A percentile compares a stretch with the other conserved stretches of the same genome.
phyloP scores from a whole-genome alignment of 129 eudicot genomes.

The Solidago caesia region DNA sequence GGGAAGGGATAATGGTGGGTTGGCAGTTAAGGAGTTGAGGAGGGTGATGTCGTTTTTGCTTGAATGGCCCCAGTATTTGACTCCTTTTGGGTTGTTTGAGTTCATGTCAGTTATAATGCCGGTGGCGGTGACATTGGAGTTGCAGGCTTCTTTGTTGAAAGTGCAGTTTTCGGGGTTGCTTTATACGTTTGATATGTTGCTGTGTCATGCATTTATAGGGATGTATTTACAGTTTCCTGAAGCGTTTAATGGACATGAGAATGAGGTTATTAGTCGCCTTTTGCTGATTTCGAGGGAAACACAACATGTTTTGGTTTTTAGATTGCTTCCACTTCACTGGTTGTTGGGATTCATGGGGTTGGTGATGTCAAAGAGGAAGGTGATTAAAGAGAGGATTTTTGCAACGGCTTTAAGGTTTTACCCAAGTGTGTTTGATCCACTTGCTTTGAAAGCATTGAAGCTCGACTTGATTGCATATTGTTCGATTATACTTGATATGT shows the following conservation, averaged over 20 bases:
- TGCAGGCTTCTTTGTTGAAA: constrained; percentile 83
- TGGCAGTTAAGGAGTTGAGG: constrained; percentile 68
- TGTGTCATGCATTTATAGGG: constrained; percentile 67
- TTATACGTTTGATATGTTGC: constrained; percentile 63
- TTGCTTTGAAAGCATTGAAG: constrained; percentile 80
- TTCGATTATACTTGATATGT: constrained; percentile 45
- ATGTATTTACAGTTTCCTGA: constrained; percentile 58
- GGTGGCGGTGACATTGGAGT: constrained; percentile 66
- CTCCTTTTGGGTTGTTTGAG: constrained; percentile 71
- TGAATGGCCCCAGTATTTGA: constrained; percentile 74
- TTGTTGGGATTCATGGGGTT: constrained; percentile 60
- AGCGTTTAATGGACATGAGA: constrained; percentile 79
- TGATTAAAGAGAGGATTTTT: constrained; percentile 42
- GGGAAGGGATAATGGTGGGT: constrained; percentile 44
- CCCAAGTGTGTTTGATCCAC: constrained; percentile 81
- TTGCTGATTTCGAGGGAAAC: constrained; percentile 63
- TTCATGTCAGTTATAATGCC: constrained; percentile 65
- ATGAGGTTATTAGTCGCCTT: constrained; percentile 58
- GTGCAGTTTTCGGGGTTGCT: constrained; percentile 80
- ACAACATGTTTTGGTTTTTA: constrained; percentile 61
- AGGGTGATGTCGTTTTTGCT: constrained; percentile 78
- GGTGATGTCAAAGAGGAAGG: constrained; percentile 48
- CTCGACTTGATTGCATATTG: constrained; percentile 89
- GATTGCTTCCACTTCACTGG: constrained; percentile 91
- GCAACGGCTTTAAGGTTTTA: constrained; percentile 59